Conservation (phyloP, 192 early-diverging fungal genomes). For the Linnemannia schmuckeri region DNA sequence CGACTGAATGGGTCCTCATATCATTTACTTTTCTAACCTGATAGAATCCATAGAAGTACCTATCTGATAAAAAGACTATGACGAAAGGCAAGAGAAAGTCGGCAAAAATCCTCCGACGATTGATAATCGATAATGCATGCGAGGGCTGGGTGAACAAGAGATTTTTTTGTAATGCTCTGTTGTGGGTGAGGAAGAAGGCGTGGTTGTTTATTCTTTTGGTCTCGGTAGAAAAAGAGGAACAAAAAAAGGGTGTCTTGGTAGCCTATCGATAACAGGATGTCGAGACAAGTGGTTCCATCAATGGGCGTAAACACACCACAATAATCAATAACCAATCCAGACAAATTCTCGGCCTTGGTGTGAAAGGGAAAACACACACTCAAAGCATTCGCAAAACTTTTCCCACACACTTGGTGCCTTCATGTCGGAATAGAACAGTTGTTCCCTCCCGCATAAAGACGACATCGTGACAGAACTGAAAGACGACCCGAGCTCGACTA, state of each 20-base stretch:
- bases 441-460: constrained; percentile 70
- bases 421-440: constrained; percentile 73
- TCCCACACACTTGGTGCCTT: constrained; percentile 78
- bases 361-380: not conserved
- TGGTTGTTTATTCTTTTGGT: too few relatives aligned
- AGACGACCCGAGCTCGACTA: constrained; percentile 61
- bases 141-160: not conserved
- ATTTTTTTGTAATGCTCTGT: not conserved
- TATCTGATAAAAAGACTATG: not conserved
- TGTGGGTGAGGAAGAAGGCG: not conserved
- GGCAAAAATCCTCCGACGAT: not conserved
- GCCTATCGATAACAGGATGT: not conserved
- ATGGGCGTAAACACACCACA: not conserved
- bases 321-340: not conserved
- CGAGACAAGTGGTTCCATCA: not conserved
- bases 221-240: not conserved
- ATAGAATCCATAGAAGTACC: not conserved
- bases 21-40: not conserved
- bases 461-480: constrained; percentile 73
- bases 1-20: not conserved
- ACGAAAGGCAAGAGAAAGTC: not conserved
- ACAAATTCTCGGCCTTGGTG: not conserved
- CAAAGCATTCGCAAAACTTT: constrained; percentile 63
- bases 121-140: not conserved
- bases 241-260: not conserved